Evolutionary conservation across 106 monocot genomes (phyloP), one percentile per base, ranked within the genome.

Genomic region (Triglochin maritima): DNA sequence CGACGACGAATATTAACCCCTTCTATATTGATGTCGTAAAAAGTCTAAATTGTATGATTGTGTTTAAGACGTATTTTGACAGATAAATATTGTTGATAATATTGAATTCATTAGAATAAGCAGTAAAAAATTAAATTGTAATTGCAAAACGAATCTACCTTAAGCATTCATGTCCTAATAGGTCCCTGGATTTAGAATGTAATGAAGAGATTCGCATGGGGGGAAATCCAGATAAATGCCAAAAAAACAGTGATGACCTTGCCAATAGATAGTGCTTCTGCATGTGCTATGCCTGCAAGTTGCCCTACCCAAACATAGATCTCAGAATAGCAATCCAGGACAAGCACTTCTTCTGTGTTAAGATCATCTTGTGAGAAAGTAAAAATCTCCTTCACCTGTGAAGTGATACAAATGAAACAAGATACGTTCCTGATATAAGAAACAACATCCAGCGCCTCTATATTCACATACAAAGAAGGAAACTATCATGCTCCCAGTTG

Each of bases 281-380:
- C 73, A 9, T 41, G 76, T 62, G 76, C 81, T 2, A 70, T 10
- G 49, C 7, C 17, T 47, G 69, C 59, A 59, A 48, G 58, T n/a
- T 49, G 57, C 15, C 92, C 92, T 50, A 92, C 79, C 92, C 92
- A 92, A 61, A 88, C 81, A 73, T 80, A 88, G 15, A 92, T 81
- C 57, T 81, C 79, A 16, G 76, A 78, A 13, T 76, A 87, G 52
- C 88, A 85, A 52, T 92, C 85, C 61, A 92, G 45, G 73, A 92
- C 70, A 63, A 83, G 85, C 48, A 81, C 60, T 67, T 92, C 92
- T 79, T 92, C 92, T 6, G 92, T 88, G 79, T 83, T 92, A 63
- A 88, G 65, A 83, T 92, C 92, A 76, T 87, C 88, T 73, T 92
- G 92, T 6, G 70, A 76, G 69, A 92, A 92, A 65, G 74, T 88